Base-by-base conservation (phyloP, 345 rosid species). In the Anastatica hierochuntica region DNA sequence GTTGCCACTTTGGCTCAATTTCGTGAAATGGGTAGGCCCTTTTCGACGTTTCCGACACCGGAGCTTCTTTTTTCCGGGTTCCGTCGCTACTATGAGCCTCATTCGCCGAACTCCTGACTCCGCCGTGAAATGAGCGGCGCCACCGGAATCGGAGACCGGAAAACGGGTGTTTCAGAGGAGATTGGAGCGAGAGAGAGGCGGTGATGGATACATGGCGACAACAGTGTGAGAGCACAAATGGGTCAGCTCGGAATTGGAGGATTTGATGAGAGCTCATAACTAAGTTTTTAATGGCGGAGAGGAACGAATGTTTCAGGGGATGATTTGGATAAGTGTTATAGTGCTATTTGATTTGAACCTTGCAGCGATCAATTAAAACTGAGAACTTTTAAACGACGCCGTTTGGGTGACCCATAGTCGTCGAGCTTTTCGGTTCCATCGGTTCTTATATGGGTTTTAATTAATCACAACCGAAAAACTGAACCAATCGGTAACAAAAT, bases 1-100 rank as follows among this genome's bases (percentile, higher is more conserved):
- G 78, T 77, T 84, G 98, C 96, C 98, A 90, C 70, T 80, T 84
- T 50, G 88, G 92, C 76, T 87, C 98, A 56, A 90, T 82, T 60
- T 90, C 92, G 60, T 79, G 77, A 67, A 79, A 90, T 1, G 96
- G 98, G 52, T 90, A 87, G 10, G 79, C 84, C 65, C 80, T 82
- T 17, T 74, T 90, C 63, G 56, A 65, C 14, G 23, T 6, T 2
- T 59, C 29, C 50, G 45, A 63, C 0, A 2, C 29, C 48, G 16
- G 12, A 43, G 21, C 46, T 38, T 61, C n/a, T n/a, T n/a, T n/a
- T n/a, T n/a, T n/a, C n/a, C n/a, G n/a, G n/a, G n/a, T n/a, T n/a
- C n/a, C 66, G 39, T 11, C 55, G 18, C 27, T 72, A 37, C 62
- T 19, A 1, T 58, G 53, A 8, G 34, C 18, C 19, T 50, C n/a